These are phyloP conservation scores for Ramaria sp. DNA, from an alignment of 768 basidiomycete species.

Conservation along the genomic window DNA sequence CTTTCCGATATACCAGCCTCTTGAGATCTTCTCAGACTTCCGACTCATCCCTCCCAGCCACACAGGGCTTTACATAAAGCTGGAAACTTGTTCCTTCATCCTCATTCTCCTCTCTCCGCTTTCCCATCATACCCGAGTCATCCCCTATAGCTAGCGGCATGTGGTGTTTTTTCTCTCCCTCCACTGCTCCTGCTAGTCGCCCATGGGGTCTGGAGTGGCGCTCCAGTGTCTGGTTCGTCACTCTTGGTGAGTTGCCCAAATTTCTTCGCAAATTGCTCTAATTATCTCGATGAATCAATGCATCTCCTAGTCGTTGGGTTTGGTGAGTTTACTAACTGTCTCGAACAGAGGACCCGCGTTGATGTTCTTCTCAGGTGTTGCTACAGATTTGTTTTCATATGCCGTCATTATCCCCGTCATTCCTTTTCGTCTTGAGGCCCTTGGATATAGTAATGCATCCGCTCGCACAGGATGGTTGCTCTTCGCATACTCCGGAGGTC, in stretches of 20 bases:
- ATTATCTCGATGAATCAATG: not conserved
- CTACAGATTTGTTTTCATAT: slow-evolving; percentile 48
- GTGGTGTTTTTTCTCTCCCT: not conserved
- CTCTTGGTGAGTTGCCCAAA: slow-evolving; percentile 23
- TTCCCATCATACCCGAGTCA: not conserved
- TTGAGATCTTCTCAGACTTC: not conserved
- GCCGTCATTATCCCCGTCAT: slow-evolving; percentile 53
- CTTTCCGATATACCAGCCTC: too few relatives aligned
- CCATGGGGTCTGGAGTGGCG: slow-evolving; percentile 46
- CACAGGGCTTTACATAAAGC: not conserved
- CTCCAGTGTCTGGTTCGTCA: slow-evolving; percentile 46
- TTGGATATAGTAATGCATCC: slow-evolving; percentile 36
- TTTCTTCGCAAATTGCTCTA: not conserved
- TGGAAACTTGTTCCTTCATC: not conserved
- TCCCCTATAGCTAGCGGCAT: not conserved
- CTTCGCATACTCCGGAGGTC: slow-evolving; percentile 51
- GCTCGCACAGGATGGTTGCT: slow-evolving; percentile 48
- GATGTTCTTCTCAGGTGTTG: slow-evolving; percentile 20
- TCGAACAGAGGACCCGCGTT: not conserved
- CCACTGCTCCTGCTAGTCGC: not conserved
- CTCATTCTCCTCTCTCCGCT: not conserved
- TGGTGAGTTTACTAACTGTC: slow-evolving; percentile 22
- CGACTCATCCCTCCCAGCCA: not conserved
- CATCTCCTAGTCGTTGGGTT: slow-evolving; percentile 33
- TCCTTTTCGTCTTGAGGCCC: slow-evolving; percentile 46